phyloP scores from a whole-genome alignment of 164 flowering plant genomes.

The Protea cynaroides region DNA sequence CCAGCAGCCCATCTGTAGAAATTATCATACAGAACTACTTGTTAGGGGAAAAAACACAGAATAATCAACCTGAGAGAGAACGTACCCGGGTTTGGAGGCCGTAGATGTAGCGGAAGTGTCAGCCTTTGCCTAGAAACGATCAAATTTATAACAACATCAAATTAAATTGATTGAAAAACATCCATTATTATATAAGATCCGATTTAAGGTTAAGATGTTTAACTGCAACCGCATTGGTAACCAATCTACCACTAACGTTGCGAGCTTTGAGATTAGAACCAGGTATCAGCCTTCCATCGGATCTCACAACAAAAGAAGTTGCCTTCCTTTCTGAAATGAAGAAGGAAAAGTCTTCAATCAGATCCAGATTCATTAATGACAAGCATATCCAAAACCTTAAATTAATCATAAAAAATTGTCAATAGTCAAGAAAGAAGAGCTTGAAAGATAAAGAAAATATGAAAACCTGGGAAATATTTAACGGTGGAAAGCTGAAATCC shows the following conservation, averaged over 20 bases:
- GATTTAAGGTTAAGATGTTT: slow-evolving; percentile 4
- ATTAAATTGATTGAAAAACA: background rate
- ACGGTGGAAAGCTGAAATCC: slow-evolving; percentile 19
- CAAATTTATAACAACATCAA: background rate
- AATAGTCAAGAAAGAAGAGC: background rate
- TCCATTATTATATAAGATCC: background rate
- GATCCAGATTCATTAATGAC: too few relatives aligned
- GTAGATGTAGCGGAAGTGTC: slow-evolving; percentile 31
- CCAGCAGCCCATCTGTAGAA: background rate
- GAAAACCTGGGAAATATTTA: slow-evolving; percentile 27
- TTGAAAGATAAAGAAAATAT: background rate
- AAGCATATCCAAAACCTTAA: background rate
- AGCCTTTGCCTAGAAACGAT: slow-evolving; percentile 31
- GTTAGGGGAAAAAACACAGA: too few relatives aligned
- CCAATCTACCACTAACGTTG: slow-evolving; percentile 19
- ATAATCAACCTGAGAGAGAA: background rate
- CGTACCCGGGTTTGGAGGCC: slow-evolving; percentile 47
- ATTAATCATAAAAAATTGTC: background rate
- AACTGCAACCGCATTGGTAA: slow-evolving; percentile 59
- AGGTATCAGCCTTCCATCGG: slow-evolving; percentile 26
- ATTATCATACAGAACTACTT: background rate
- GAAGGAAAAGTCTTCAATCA: background rate
- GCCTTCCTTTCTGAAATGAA: slow-evolving; percentile 33
- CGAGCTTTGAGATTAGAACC: slow-evolving; percentile 17
- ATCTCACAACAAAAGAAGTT: slow-evolving; percentile 31